These are phyloP conservation scores for Boletus pseudopeckii DNA, from an alignment of 768 basidiomycete species.

Conservation along the genomic window DNA sequence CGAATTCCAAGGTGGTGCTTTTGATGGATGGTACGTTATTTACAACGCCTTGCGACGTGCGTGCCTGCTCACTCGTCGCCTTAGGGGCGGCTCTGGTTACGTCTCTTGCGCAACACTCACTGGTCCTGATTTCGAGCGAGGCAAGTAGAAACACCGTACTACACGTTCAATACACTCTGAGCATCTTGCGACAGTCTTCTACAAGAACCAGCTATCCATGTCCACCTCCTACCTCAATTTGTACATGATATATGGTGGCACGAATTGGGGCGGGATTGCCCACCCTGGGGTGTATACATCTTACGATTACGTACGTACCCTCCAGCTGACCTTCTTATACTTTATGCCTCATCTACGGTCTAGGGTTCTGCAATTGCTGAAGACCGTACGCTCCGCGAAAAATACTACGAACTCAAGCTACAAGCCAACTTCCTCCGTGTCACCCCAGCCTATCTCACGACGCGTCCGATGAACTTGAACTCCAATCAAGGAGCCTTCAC, in stretches of 20 bases:
- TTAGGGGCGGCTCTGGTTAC: constrained; percentile 26
- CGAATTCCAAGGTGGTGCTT: constrained; percentile 42
- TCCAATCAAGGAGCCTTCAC: constrained; percentile 45
- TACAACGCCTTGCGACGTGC: constrained; percentile 18
- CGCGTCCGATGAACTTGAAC: constrained; percentile 41
- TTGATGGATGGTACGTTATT: constrained; percentile 49
- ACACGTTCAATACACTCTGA: constrained; percentile 2
- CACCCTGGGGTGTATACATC: constrained; percentile 57
- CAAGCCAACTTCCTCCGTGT: constrained; percentile 50
- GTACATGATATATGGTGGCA: constrained; percentile 63
- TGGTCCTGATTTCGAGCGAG: constrained; percentile 25
- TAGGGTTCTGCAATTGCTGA: constrained; percentile 51
- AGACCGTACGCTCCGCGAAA: constrained; percentile 50
- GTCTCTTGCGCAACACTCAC: constrained; percentile 19
- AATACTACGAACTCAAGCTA: constrained; percentile 51
- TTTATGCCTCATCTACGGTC: neutral
- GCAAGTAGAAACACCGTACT: neutral
- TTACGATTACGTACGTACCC: constrained; percentile 50
- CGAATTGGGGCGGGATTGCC: constrained; percentile 57
- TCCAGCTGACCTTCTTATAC: neutral
- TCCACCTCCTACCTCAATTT: constrained; percentile 34
- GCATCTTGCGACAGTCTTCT: constrained; percentile 5
- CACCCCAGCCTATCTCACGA: constrained; percentile 49
- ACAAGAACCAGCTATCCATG: constrained; percentile 23
- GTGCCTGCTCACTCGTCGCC: neutral